A percentile compares a stretch with the other conserved stretches of the same genome.
These are phyloP conservation scores for Ceratocystis huliohia DNA, from an alignment of 2,329 filamentous ascomycete species.

Conservation along the genomic window DNA sequence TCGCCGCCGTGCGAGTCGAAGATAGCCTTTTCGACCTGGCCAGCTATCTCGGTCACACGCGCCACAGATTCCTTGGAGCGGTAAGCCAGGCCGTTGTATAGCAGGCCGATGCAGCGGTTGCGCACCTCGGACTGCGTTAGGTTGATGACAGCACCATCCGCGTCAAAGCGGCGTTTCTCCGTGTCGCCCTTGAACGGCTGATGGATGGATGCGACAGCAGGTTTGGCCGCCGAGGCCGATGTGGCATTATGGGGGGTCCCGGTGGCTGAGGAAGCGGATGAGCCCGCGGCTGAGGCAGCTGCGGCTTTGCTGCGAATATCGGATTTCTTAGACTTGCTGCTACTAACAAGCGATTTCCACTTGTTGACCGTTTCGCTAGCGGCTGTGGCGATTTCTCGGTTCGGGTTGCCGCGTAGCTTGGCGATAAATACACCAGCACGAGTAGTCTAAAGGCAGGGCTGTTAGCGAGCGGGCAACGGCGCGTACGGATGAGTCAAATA, in stretches of 20 bases:
- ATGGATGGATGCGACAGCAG: conserved; percentile 22
- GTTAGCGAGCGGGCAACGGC: not conserved
- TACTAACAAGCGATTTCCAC: conserved; percentile 70
- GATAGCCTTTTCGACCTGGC: conserved; percentile 74
- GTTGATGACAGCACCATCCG: conserved; percentile 66
- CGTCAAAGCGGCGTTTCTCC: conserved; percentile 68
- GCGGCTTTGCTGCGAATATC: conserved; percentile 28
- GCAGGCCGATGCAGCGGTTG: conserved; percentile 75
- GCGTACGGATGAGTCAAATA: not conserved
- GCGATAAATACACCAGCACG: conserved; percentile 82
- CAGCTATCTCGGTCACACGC: conserved; percentile 57
- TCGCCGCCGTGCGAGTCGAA: conserved; percentile 58
- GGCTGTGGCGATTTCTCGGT: conserved; percentile 66
- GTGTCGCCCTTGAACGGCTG: conserved; percentile 49
- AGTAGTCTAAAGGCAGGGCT: conserved; percentile 45
- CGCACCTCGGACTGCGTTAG: conserved; percentile 62
- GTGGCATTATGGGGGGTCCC: conserved; percentile 28
- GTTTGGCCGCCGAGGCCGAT: conserved; percentile 27
- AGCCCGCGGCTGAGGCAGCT: conserved; percentile 34
- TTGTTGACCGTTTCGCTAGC: conserved; percentile 75
- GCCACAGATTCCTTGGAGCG: conserved; percentile 58
- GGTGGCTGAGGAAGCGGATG: conserved; percentile 34
- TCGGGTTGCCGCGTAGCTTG: conserved; percentile 60
- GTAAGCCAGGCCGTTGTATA: conserved; percentile 79
- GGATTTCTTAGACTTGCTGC: conserved; percentile 41